phyloP scores from a whole-genome alignment of 2,329 filamentous ascomycete genomes.

The Lachnellula subtilissima region DNA sequence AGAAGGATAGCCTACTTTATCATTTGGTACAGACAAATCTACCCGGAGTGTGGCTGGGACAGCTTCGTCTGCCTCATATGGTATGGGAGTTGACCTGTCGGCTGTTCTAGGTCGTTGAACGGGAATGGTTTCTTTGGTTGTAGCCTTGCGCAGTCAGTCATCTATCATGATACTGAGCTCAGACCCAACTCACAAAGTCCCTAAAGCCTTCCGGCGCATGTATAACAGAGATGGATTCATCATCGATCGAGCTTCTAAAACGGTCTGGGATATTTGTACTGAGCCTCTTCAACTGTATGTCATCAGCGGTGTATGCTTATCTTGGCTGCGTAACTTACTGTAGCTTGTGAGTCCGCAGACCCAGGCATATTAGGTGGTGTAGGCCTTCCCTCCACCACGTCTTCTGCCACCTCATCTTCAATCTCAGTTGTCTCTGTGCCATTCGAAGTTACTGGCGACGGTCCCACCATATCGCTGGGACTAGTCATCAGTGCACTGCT shows the following conservation, averaged over 20 bases:
- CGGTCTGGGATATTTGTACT: conserved; percentile 52
- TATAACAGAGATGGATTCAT: conserved; percentile 85
- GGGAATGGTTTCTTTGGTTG: conserved; percentile 16
- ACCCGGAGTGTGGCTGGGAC: conserved; percentile 11
- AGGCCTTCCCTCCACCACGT: conserved; percentile 39
- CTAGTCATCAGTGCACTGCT: conserved; percentile 45
- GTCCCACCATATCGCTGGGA: conserved; percentile 68
- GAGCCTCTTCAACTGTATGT: conserved; percentile 27
- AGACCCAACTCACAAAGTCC: conserved; percentile 59
- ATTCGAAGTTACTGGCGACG: conserved; percentile 80
- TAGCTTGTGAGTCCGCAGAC: conserved; percentile 27
- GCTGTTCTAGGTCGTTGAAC: conserved; percentile 11
- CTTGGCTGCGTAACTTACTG: conserved; percentile 17
- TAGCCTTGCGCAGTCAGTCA: conserved; percentile 16
- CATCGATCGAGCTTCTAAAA: conserved; percentile 56
- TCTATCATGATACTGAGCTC: neutral
- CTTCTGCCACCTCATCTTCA: conserved; percentile 68
- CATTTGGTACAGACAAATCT: conserved; percentile 20
- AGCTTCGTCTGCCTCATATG: conserved; percentile 23
- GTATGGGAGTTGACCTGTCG: conserved; percentile 30
- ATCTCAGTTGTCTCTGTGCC: conserved; percentile 81
- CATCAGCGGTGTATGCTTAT: conserved; percentile 14
- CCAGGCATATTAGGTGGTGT: conserved; percentile 30
- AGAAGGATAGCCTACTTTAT: conserved; percentile 22
- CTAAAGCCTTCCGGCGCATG: conserved; percentile 82